Base-by-base conservation (phyloP, 805 yeast genomes). In the Hyphopichia homilentoma region DNA sequence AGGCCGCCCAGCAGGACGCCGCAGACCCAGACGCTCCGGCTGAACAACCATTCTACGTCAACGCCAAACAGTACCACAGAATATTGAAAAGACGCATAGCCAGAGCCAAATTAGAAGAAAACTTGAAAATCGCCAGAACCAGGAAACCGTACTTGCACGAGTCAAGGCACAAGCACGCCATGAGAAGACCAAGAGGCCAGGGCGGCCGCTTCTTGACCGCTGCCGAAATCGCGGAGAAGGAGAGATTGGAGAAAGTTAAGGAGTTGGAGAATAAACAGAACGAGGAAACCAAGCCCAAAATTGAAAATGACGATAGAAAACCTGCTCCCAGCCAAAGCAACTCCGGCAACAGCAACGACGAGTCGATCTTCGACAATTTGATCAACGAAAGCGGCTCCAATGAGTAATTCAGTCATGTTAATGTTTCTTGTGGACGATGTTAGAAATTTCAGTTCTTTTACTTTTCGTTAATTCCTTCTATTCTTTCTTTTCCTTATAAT, bases 111-210 rank as follows among this genome's bases (percentile, higher is more conserved):
- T 70, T 93, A 24, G 97, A 93, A 52, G 97, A 93, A 52, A 77
- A 79, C 27, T 70, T 90, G 41, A 83, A 86, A 51, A 84, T 84
- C 4, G 89, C 93, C 12, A 75, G 95, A 41, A 94, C 94, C 12
- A 77, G 97, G 48, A 82, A 83, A 54, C 97, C 97, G 8, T 90
- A 94, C 58, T 59, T 93, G 30, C 99, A 93, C 54, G 98, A 93
- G 59, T 86, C 96, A 13, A 74, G 99, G 48, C 99, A 93, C 57
- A 90, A 93, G 56, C 99, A 93, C 57, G 99, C 99, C 3, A 93
- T 93, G 98, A 75, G 97, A 54, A 76, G 99, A 56, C 97, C 98
- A 11, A 77, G 99, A 47, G 99, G 99, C 17, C 97, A 93, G 63
- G 98, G 98, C 20, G 99, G 99, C 5, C 70, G 99, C 39, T 93